Base-by-base conservation (phyloP, 78 protist species). In the Abeoforma whisleri region DNA sequence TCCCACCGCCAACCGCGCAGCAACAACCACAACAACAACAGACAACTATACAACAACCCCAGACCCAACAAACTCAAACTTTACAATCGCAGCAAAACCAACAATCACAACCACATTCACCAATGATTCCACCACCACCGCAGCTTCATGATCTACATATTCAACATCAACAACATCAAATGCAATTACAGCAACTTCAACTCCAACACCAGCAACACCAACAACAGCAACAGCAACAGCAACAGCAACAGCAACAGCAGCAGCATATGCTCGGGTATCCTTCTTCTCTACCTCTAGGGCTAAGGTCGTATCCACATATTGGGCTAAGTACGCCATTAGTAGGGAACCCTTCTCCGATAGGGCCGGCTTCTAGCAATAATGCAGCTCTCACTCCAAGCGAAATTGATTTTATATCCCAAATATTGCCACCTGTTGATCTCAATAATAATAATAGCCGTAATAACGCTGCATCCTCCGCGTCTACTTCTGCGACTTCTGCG, bases 141-240 rank as follows among this genome's bases (percentile, higher is more conserved):
- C 70, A 62, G 25, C 25, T 62, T n/a, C 70, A 62, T 25, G 35
- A 62, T n/a, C 70, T n/a, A 25, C 70, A 62, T n/a, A 25, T n/a
- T 25, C 25, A n/a, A 62, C 70, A 62, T n/a, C 70, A 62, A 62
- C 70, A 62, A 62, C 70, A 62, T 25, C 70, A 62, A 62, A 25
- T n/a, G 25, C 70, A 62, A 62, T 25, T n/a, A 62, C 70, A 62
- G 25, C 70, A 62, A 62, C 70, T 62, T 62, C 70, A n/a, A 62
- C 70, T 62, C 70, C 70, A 62, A 62, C 70, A 25, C 25, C 70
- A 62, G 70, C 70, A 62, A 62, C 70, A n/a, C 70, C 70, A n/a
- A 62, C 70, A 62, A 25, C 70, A 62, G 25, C 70, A 62, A 25
- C 70, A 62, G 70, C 70, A 62, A 25, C 70, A 62, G 25, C 70